phyloP scores from a whole-genome alignment of 768 basidiomycete species.

The Calocera viscosa region DNA sequence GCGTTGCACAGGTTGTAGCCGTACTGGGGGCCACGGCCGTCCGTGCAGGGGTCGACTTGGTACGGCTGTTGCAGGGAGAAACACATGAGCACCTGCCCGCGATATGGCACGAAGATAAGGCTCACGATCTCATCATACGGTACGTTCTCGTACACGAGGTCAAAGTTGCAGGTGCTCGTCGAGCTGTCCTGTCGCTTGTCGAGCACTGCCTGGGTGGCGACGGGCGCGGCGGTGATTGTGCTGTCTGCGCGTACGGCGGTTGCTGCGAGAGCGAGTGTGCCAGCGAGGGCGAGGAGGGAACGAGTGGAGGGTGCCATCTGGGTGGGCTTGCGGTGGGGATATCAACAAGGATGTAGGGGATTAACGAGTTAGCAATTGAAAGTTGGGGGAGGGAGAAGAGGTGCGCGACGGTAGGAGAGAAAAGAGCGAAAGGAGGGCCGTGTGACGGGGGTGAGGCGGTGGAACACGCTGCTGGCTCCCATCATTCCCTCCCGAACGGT shows the following conservation, averaged over 20 bases:
- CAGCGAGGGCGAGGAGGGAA: background rate
- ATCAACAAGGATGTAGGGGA: background rate
- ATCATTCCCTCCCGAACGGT: background rate
- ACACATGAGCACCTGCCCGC: background rate
- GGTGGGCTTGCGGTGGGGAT: background rate
- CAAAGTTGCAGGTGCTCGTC: slow-evolving; percentile 3
- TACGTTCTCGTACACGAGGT: background rate
- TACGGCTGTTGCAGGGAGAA: slow-evolving; percentile 33
- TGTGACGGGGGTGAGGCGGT: background rate
- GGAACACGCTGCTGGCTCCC: background rate
- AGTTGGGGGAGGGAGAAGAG: background rate
- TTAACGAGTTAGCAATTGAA: background rate
- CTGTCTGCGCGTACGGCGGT: background rate
- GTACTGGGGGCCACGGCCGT: slow-evolving; percentile 42
- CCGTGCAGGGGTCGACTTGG: slow-evolving; percentile 35
- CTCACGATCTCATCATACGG: background rate
- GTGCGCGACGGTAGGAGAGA: background rate
- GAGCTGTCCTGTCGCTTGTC: background rate
- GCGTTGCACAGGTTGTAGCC: slow-evolving; percentile 61
- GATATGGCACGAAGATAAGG: background rate
- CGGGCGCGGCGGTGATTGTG: background rate
- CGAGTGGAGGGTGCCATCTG: slow-evolving; percentile 1
- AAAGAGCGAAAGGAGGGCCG: background rate
- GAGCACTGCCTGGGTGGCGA: background rate
- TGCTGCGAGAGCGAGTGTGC: background rate